Conservation (phyloP, 1,284 basidiomycete species). For the Moesziomyces parantarcticus region DNA sequence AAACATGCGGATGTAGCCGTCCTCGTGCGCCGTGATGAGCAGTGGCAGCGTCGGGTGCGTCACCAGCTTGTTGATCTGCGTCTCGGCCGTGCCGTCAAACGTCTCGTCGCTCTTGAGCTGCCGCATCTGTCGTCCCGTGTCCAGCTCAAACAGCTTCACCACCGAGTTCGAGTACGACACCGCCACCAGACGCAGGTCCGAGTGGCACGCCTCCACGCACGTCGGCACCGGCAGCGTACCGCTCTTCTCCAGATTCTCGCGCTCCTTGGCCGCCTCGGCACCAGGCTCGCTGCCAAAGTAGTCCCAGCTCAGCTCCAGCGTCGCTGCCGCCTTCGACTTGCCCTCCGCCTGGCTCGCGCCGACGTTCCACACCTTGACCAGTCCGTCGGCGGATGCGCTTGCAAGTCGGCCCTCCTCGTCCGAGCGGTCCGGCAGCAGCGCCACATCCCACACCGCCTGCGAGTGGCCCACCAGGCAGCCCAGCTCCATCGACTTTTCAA, state of each 20-base stretch:
- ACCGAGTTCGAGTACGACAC: conserved; percentile 90
- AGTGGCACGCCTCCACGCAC: conserved; percentile 79
- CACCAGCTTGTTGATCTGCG: conserved; percentile 87
- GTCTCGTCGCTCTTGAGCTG: conserved; percentile 77
- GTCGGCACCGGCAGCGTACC: conserved; percentile 74
- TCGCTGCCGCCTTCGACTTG: conserved; percentile 6
- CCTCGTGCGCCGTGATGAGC: conserved; percentile 90
- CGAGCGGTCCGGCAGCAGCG: conserved; percentile 69
- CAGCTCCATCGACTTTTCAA: conserved; percentile 80
- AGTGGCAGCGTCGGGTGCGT: conserved; percentile 91
- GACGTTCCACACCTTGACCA: conserved; percentile 84
- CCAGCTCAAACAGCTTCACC: conserved; percentile 89
- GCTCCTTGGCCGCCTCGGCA: conserved; percentile 57
- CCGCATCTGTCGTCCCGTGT: conserved; percentile 81
- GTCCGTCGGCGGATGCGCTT: conserved; percentile 88
- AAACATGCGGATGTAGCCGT: conserved; percentile 90
- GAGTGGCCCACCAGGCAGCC: conserved; percentile 89
- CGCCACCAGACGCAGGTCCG: conserved; percentile 69
- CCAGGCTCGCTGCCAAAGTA: conserved; percentile 72
- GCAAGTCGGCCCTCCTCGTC: conserved; percentile 74
- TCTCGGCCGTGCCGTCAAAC: conserved; percentile 73
- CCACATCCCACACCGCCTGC: conserved; percentile 94
- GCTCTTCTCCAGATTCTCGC: conserved; percentile 67
- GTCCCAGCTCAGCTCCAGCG: conserved; percentile 76
- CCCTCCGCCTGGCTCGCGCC: conserved; percentile 68